Percentiles rank a stretch among this genome's conserved stretches.
These are phyloP conservation scores for Datura wrightii DNA, from an alignment of 257 asterid genomes.

Conservation along the genomic window DNA sequence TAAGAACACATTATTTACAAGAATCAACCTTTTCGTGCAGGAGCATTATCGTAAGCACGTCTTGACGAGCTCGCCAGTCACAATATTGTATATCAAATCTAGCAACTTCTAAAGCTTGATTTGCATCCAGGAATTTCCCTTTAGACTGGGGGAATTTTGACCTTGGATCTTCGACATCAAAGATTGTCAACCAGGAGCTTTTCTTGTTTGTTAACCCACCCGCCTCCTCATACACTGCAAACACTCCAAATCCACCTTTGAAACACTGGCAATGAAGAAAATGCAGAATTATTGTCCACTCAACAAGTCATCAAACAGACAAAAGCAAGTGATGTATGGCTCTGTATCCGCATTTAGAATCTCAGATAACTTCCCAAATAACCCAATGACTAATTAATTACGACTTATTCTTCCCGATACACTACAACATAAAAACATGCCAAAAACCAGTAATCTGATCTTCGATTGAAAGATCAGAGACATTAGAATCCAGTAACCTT, in stretches of 20 bases:
- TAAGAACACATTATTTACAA: not conserved
- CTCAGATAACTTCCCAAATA: not conserved
- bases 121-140: slow-evolving; percentile 77
- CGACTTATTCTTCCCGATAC: not conserved
- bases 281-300: not conserved
- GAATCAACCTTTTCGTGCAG: slow-evolving; percentile 83
- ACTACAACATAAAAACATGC: not conserved
- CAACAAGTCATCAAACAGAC: slow-evolving; percentile 4
- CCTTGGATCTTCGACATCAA: slow-evolving; percentile 94
- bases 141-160: slow-evolving; percentile 70
- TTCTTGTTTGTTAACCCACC: slow-evolving; percentile 60
- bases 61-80: slow-evolving; percentile 99
- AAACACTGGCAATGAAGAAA: slow-evolving; percentile 54
- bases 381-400: not conserved
- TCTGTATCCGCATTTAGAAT: not conserved
- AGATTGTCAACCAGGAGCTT: slow-evolving; percentile 71
- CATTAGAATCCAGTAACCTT: not conserved
- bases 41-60: slow-evolving; percentile 85
- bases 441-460: not conserved
- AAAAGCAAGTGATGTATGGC: slow-evolving; percentile 30
- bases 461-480: not conserved
- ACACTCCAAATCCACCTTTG: slow-evolving; percentile 70
- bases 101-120: slow-evolving; percentile 90
- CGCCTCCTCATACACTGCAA: slow-evolving; percentile 78
- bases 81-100: slow-evolving; percentile 87